Conservation (phyloP, 495 filamentous ascomycete species). For the Podospora fimiseda region DNA sequence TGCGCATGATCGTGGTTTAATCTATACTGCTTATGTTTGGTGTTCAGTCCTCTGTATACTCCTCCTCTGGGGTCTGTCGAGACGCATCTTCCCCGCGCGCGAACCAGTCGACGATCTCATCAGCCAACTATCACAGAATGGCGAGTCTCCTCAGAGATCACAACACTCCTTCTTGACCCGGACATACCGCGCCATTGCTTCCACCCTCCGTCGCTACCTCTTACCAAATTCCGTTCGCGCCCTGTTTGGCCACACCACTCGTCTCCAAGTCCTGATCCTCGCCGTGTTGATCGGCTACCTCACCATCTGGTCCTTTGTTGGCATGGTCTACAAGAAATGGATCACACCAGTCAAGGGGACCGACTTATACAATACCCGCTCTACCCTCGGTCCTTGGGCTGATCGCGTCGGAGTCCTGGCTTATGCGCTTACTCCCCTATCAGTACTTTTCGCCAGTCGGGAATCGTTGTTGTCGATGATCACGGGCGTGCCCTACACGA, state of each 20-base stretch:
- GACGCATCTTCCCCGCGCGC: conserved; percentile 24
- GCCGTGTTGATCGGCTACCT: conserved; percentile 47
- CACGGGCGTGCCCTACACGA: conserved; percentile 61
- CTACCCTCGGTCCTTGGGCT: conserved; percentile 52
- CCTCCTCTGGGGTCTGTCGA: conserved; percentile 40
- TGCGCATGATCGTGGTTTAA: conserved; percentile 52
- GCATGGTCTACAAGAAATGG: conserved; percentile 54
- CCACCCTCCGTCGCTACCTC: conserved; percentile 37
- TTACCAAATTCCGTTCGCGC: conserved; percentile 34
- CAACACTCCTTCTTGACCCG: conserved; percentile 33
- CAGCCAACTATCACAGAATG: conserved; percentile 6
- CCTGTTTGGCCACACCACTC: conserved; percentile 36
- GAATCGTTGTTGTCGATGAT: conserved; percentile 56
- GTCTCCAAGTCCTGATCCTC: conserved; percentile 37
- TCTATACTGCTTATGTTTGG: conserved; percentile 59
- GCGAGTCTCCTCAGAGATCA: conserved; percentile 1
- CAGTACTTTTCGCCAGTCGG: conserved; percentile 51
- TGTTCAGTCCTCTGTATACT: conserved; percentile 46
- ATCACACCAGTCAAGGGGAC: conserved; percentile 48
- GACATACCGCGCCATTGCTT: conserved; percentile 16
- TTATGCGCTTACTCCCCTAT: conserved; percentile 60
- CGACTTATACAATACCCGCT: conserved; percentile 48
- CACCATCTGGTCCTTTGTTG: conserved; percentile 56
- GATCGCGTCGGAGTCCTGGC: conserved; percentile 59
- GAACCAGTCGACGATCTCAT: conserved; percentile 12